Evolutionary conservation across 2,329 filamentous ascomycete species (phyloP).

Genomic region (Fusarium torulosum): DNA sequence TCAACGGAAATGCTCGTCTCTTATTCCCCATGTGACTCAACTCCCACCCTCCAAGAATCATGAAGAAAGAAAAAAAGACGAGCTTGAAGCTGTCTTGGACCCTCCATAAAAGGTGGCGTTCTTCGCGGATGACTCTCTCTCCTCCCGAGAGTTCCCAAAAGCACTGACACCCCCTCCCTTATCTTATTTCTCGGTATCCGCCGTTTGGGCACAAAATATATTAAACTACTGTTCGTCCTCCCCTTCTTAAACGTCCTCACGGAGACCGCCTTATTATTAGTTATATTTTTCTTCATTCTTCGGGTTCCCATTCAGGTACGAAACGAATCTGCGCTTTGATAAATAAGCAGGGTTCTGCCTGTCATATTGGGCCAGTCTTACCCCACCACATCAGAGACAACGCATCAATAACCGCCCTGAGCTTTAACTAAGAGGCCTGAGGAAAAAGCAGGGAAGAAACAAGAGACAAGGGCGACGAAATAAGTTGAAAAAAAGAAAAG

Average conservation of each 20-base stretch:
- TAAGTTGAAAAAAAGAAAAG: not conserved
- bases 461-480: conserved; percentile 12
- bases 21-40: conserved; percentile 39
- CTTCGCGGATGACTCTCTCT: conserved; percentile 26
- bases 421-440: conserved; percentile 10
- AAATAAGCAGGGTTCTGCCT: conserved; percentile 36
- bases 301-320: not conserved
- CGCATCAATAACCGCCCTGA: conserved; percentile 39
- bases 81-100: conserved; percentile 17
- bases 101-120: conserved; percentile 22
- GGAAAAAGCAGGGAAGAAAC: conserved; percentile 4
- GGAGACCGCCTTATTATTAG: not conserved
- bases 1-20: not conserved
- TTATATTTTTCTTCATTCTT: not conserved
- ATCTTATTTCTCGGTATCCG: conserved; percentile 9
- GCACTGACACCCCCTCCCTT: not conserved
- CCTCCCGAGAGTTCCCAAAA: not conserved
- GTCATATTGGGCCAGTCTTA: conserved; percentile 26
- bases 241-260: not conserved
- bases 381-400: conserved; percentile 45
- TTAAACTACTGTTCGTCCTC: not conserved
- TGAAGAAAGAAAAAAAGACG: not conserved
- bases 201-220: conserved; percentile 32
- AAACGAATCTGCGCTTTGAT: conserved; percentile 20
- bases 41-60: conserved; percentile 5